Percentiles rank a stretch among this genome's conserved stretches.
These are phyloP conservation scores for Macadamia integrifolia DNA, from an alignment of 164 flowering plant genomes.

Conservation along the genomic window DNA sequence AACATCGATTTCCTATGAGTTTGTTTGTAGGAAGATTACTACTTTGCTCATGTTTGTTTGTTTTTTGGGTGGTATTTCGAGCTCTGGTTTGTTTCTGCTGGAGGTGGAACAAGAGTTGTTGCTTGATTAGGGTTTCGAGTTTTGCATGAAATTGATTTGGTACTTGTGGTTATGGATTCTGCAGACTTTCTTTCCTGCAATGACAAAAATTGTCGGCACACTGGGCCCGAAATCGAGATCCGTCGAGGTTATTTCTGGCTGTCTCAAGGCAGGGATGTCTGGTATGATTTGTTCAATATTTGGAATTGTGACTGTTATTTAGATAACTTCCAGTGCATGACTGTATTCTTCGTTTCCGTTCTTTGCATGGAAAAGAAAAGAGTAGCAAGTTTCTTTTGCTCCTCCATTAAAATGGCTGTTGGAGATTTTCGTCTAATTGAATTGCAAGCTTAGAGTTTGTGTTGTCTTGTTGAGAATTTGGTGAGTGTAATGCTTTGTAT, in stretches of 20 bases:
- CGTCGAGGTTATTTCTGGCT: constrained; percentile 65
- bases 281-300: constrained; percentile 29
- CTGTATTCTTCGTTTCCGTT: not conserved
- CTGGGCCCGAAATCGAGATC: constrained; percentile 78
- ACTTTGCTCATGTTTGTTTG: not conserved
- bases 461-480: not conserved
- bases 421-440: not conserved
- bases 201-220: constrained; percentile 92
- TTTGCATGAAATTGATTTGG: not conserved
- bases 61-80: not conserved
- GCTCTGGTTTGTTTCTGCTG: not conserved
- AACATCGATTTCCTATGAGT: not conserved
- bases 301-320: not conserved
- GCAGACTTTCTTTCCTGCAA: constrained; percentile 76
- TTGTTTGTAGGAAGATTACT: too few relatives aligned
- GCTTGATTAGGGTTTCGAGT: not conserved
- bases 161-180: constrained; percentile 6
- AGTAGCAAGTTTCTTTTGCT: not conserved
- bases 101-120: not conserved
- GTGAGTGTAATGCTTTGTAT: too few relatives aligned
- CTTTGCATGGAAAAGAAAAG: not conserved
- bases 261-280: constrained; percentile 96
- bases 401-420: not conserved
- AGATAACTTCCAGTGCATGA: not conserved
- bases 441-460: not conserved